Evolutionary conservation across 352 stramenopile species (phyloP).

Genomic region (Phytophthora sojae): DNA sequence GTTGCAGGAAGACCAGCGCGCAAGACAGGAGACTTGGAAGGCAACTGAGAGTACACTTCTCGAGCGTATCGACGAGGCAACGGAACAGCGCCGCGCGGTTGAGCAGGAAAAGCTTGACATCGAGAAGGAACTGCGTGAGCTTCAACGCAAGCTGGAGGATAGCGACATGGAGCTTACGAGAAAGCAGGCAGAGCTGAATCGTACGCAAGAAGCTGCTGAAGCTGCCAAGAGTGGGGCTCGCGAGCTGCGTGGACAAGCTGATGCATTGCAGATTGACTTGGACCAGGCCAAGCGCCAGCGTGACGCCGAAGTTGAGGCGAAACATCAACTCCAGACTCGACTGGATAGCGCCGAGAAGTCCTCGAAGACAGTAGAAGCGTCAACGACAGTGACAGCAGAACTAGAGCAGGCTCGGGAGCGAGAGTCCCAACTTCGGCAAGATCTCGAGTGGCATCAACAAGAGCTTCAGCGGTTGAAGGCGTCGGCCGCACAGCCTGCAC

Average conservation of each 20-base stretch:
- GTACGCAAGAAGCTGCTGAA: conserved; percentile 48
- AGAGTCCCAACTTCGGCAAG: conserved; percentile 57
- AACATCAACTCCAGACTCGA: conserved; percentile 45
- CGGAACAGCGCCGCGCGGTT: conserved; percentile 35
- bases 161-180: conserved; percentile 40
- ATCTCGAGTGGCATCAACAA: conserved; percentile 69
- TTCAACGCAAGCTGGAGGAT: conserved; percentile 45
- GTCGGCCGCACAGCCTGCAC: conserved; percentile 2
- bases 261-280: conserved; percentile 58
- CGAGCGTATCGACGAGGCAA: conserved; percentile 51
- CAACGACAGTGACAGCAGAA: conserved; percentile 31
- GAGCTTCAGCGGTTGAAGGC: conserved; percentile 61
- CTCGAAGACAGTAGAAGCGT: conserved; percentile 19
- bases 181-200: conserved; percentile 40
- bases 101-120: conserved; percentile 54
- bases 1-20: conserved; percentile 73
- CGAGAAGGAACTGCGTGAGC: conserved; percentile 47
- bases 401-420: conserved; percentile 51
- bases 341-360: conserved; percentile 26
- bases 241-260: conserved; percentile 46
- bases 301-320: conserved; percentile 46
- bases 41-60: conserved; percentile 53
- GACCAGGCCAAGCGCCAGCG: conserved; percentile 56
- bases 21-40: conserved; percentile 66
- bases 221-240: conserved; percentile 39